phyloP scores from a whole-genome alignment of 192 early-diverging fungal genomes.

The Gamsiella multidivaricata region DNA sequence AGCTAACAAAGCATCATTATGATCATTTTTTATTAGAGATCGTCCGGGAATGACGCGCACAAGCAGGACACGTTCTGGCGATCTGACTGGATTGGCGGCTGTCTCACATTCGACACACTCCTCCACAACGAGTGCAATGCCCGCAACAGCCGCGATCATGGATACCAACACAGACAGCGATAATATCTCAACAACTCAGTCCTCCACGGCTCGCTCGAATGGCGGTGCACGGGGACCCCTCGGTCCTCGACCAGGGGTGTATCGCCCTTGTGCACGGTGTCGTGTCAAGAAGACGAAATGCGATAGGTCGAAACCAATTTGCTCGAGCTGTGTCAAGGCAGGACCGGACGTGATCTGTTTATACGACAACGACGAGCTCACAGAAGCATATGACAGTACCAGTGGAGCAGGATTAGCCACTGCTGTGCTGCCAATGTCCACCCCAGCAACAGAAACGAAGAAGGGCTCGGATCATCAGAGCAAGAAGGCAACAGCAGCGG shows the following conservation, averaged over 20 bases:
- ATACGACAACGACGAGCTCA: constrained; percentile 50
- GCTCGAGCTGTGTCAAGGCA: constrained; percentile 38
- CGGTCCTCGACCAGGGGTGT: constrained; percentile 42
- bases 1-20: too few species aligned
- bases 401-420: not conserved
- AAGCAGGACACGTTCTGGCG: too few species aligned
- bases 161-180: not conserved
- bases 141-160: not conserved
- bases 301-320: constrained; percentile 32
- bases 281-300: constrained; percentile 51
- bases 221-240: constrained; percentile 5
- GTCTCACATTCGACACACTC: not conserved
- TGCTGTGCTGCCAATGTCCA: too few species aligned
- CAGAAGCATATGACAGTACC: not conserved
- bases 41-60: too few species aligned
- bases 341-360: constrained; percentile 17
- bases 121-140: not conserved
- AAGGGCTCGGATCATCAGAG: constrained; percentile 1
- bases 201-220: not conserved
- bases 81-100: not conserved
- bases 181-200: not conserved
- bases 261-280: constrained; percentile 49
- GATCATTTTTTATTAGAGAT: too few species aligned
- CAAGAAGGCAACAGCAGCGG: not conserved
- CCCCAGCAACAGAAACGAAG: not conserved